A percentile compares a stretch with the other conserved stretches of the same genome.
Conservation (phyloP, 176 grass and related monocot genomes). For the Neostapfia colusana region DNA sequence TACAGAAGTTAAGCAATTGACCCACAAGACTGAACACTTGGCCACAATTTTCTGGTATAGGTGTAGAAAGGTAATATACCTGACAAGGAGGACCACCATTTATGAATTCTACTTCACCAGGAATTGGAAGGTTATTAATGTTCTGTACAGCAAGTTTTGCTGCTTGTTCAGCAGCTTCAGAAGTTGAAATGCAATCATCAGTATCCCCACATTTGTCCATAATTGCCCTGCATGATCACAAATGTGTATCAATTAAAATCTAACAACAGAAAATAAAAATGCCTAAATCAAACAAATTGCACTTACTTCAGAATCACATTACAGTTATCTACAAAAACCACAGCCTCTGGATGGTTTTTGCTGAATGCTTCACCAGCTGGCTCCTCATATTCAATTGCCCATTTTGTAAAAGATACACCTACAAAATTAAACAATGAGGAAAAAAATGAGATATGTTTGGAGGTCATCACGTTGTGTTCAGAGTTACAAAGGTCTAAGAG, state of each 20-base stretch:
- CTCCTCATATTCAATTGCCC: constrained; percentile 99
- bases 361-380: constrained; percentile 94
- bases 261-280: no score
- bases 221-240: constrained; percentile 63
- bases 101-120: constrained; percentile 98
- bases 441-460: neutral
- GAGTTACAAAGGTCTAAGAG: no score
- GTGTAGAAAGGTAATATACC: constrained; percentile 39
- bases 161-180: constrained; percentile 86
- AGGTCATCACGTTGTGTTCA: no score
- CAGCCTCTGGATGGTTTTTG: constrained; percentile 87
- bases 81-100: constrained; percentile 98
- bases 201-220: constrained; percentile 97
- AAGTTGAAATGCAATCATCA: constrained; percentile 88
- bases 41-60: no score
- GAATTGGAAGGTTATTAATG: constrained; percentile 80
- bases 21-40: no score
- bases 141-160: constrained; percentile 63
- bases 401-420: constrained; percentile 89
- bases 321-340: constrained; percentile 92
- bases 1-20: neutral
- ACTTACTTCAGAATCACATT: constrained; percentile 94
- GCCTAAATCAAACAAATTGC: neutral
- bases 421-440: constrained; percentile 32
- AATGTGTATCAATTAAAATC: neutral